These are phyloP conservation scores for Oenanthe javanica DNA, from an alignment of 140 eudicot species.

Conservation along the genomic window DNA sequence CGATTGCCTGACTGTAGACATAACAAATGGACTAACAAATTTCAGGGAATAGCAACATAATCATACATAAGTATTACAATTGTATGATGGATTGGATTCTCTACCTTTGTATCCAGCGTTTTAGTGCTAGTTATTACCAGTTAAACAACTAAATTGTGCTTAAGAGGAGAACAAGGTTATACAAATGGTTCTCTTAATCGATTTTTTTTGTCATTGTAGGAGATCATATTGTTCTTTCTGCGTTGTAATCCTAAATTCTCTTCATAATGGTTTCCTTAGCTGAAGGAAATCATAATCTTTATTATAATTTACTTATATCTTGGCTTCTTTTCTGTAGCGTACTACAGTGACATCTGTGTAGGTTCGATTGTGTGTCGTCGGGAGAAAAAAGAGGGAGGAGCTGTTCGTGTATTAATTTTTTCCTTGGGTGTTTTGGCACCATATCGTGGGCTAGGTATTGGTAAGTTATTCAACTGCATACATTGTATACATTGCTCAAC, in stretches of 20 bases:
- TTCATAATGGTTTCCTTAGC: neutral
- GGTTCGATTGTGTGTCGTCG: slow-evolving; percentile 95
- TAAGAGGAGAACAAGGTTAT: neutral
- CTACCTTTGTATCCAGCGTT: neutral
- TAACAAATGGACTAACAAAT: neutral
- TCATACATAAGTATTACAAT: neutral
- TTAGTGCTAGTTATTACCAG: neutral
- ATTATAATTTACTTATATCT: neutral
- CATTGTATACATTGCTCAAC: too few species aligned
- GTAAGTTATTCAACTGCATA: slow-evolving; percentile 42
- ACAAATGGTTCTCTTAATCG: neutral
- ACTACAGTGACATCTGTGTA: slow-evolving; percentile 92
- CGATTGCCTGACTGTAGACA: neutral
- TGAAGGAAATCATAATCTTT: neutral
- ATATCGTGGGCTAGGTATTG: slow-evolving; percentile 88
- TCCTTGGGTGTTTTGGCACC: slow-evolving; percentile 98
- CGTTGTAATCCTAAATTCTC: neutral
- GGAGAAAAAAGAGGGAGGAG: slow-evolving; percentile 88
- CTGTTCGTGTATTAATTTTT: slow-evolving; percentile 83
- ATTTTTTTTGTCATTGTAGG: neutral
- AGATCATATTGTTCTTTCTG: neutral
- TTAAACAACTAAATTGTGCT: neutral
- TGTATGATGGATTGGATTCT: neutral
- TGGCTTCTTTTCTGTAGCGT: slow-evolving; percentile 45
- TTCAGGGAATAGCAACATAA: neutral